Base-by-base conservation (phyloP, 83 land plant species). In the Larix sibirica region DNA sequence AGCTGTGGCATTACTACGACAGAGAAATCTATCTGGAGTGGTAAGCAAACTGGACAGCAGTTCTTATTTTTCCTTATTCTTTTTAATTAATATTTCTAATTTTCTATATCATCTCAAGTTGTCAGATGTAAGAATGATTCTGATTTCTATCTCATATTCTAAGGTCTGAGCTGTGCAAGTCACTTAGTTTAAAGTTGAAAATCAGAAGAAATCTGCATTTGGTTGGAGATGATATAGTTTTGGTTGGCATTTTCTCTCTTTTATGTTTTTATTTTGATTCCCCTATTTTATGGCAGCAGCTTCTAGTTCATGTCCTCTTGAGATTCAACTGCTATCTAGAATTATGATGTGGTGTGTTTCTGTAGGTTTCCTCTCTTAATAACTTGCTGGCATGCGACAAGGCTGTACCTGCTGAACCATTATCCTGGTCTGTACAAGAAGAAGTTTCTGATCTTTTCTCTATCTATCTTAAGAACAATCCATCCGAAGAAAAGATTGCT, bases 321-420 rank as follows among this genome's bases (percentile, higher is more conserved):
- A 71, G 42, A 20, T 71, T 40, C 24, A 40, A n/a, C 21, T 8
- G 56, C 10, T n/a, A 6, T 71, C 77, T 71, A 71, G 21, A 10
- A 42, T 36, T 42, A 21, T 71, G 56, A 42, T 40, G 24, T 26
- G 33, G n/a, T 76, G 6, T 75, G 26, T 78, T 84, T 74, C 17
- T 80, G 79, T 81, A 97, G 99, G 96, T 97, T 56, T 83, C 92
- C 3, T 81, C 94, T 6, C 93, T 97, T 12, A 96, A 95, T 83
- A 90, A 97, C 87, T 56, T 97, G 80, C 82, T 97, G 64, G 93
- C 98, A 18, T 97, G 98, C 77, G 99, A 95, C 89, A 95, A 92
- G 85, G 97, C 95, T 36, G 91, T 91, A 10, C 88, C 95, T 6
- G 83, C 98, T 8, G 86, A 87, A 44, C 88, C 95, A 16, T 67